Conservation (phyloP, 1,284 basidiomycete species). For the Flammula alnicola region DNA sequence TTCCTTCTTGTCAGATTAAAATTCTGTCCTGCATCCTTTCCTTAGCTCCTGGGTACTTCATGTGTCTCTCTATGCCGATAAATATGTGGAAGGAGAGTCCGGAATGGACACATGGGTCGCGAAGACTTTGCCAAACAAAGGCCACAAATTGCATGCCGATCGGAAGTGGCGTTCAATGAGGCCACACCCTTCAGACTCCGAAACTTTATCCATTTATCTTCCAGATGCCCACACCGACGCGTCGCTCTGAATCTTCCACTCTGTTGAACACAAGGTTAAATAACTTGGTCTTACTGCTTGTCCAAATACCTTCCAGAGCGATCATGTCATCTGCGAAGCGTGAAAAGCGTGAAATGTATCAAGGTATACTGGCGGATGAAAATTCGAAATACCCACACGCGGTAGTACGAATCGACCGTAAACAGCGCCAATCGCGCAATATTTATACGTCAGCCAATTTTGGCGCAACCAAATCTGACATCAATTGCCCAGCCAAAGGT, state of each 20-base stretch:
- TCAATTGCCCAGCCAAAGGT: constrained; percentile 14
- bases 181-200: constrained; percentile 31
- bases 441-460: constrained; percentile 14
- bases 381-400: constrained; percentile 9
- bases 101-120: constrained; percentile 6
- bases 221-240: not conserved
- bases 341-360: too few species aligned
- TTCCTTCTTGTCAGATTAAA: not conserved
- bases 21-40: too few species aligned
- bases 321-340: too few species aligned
- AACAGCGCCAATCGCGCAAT: constrained; percentile 4
- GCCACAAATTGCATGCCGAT: constrained; percentile 15
- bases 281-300: not conserved
- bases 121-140: constrained; percentile 25
- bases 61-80: too few species aligned
- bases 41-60: too few species aligned
- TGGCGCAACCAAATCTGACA: constrained; percentile 17
- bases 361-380: not conserved
- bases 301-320: too few species aligned
- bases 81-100: too few species aligned
- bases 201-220: constrained; percentile 27
- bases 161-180: constrained; percentile 27
- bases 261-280: too few species aligned
- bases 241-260: not conserved
- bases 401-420: constrained; percentile 3